A percentile compares a stretch with the other conserved stretches of the same genome.
Evolutionary conservation across 495 filamentous ascomycete species (phyloP).

Genomic region (Parathielavia appendiculata): DNA sequence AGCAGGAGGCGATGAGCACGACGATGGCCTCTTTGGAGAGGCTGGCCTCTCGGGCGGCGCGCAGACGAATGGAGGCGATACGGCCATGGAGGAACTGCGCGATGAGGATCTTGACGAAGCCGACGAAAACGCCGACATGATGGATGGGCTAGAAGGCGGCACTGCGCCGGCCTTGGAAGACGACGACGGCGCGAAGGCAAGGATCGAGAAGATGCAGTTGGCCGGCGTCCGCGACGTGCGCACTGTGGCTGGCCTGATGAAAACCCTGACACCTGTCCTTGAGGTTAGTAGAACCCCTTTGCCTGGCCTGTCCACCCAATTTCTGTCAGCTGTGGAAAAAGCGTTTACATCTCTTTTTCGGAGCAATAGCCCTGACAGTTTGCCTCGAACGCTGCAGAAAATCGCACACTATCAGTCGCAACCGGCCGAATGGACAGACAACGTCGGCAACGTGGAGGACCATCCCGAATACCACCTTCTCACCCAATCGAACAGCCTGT

Average conservation of each 20-base stretch:
- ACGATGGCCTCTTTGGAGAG: constrained; percentile 39
- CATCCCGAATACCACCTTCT: constrained; percentile 82
- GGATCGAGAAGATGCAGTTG: constrained; percentile 74
- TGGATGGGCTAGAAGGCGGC: constrained; percentile 43
- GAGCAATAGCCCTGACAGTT: constrained; percentile 56
- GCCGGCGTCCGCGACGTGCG: constrained; percentile 66
- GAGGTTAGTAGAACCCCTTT: constrained; percentile 55
- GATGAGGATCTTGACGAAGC: constrained; percentile 45
- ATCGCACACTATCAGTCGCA: constrained; percentile 68
- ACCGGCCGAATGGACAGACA: constrained; percentile 56
- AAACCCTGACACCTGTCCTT: constrained; percentile 67
- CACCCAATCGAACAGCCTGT: constrained; percentile 76
- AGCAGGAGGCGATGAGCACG: constrained; percentile 50
- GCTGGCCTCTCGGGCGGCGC: constrained; percentile 19
- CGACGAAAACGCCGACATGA: constrained; percentile 41
- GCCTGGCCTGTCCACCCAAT: constrained; percentile 9
- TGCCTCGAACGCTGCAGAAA: constrained; percentile 55
- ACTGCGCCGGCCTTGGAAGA: constrained; percentile 44
- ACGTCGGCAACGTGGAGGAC: constrained; percentile 71
- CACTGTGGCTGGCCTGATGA: constrained; percentile 69
- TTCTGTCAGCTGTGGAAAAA: constrained; percentile 25
- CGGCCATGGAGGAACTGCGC: constrained; percentile 25
- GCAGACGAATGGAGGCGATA: constrained; percentile 24
- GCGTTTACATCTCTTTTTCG: constrained; percentile 46
- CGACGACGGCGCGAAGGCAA: constrained; percentile 63